Conservation (phyloP, 257 asterid species). For the Anisodus tanguticus region DNA sequence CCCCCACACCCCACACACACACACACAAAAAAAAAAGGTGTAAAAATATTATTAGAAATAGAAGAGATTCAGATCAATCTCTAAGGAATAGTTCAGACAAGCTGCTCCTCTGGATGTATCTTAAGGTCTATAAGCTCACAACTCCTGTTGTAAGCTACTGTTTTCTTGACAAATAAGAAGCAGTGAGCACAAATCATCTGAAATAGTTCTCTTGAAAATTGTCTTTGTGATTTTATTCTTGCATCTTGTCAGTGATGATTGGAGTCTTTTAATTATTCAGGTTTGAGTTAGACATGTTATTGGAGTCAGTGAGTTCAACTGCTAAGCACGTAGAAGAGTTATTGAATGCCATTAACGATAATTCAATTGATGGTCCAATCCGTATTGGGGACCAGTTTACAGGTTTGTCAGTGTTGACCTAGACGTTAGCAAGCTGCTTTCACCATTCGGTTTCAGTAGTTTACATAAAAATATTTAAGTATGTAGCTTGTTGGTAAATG, state of each 20-base stretch:
- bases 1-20: too few species aligned
- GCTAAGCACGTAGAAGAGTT: constrained; percentile 85
- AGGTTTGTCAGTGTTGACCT: constrained; percentile 56
- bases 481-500: constrained; percentile 28
- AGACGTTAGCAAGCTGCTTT: neutral
- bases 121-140: neutral
- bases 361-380: constrained; percentile 60
- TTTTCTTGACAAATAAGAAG: neutral
- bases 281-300: constrained; percentile 95
- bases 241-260: neutral
- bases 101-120: neutral
- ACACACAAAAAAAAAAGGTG: neutral
- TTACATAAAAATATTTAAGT: neutral
- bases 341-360: constrained; percentile 61
- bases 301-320: constrained; percentile 88
- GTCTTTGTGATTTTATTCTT: constrained; percentile 12
- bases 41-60: neutral
- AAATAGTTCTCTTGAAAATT: neutral
- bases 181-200: constrained; percentile 5
- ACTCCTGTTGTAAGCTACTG: constrained; percentile 23
- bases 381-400: constrained; percentile 83
- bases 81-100: constrained; percentile 9
- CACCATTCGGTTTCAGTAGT: constrained; percentile 7
- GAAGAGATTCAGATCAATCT: neutral
- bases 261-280: constrained; percentile 50